These are phyloP conservation scores for Linderniella brevidens DNA, from an alignment of 257 asterid genomes.

Conservation along the genomic window DNA sequence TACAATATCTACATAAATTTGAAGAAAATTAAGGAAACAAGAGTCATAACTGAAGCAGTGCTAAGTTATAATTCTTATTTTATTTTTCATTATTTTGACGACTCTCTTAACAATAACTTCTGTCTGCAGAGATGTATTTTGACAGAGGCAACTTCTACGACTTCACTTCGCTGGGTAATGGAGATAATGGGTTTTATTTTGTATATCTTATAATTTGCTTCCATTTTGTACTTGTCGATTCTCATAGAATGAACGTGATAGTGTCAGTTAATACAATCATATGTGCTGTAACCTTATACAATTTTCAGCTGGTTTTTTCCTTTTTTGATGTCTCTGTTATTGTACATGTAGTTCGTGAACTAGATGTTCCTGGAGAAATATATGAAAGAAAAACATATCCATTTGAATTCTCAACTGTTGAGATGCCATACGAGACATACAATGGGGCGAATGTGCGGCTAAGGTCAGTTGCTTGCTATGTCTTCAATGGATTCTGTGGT, in stretches of 20 bases:
- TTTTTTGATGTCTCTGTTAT: slow-evolving; percentile 3
- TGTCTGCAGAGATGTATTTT: slow-evolving; percentile 47
- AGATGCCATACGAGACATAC: slow-evolving; percentile 95
- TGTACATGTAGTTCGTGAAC: slow-evolving; percentile 37
- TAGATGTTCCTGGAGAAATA: slow-evolving; percentile 85
- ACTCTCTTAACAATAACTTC: slow-evolving; percentile 8
- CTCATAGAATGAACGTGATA: no score
- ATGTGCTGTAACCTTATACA: no score
- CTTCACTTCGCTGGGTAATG: slow-evolving; percentile 81
- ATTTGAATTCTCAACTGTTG: slow-evolving; percentile 97
- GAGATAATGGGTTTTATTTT: neutral
- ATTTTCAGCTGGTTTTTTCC: neutral
- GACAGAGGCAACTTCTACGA: slow-evolving; percentile 88
- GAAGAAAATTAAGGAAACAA: no score
- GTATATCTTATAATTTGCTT: slow-evolving; percentile 1
- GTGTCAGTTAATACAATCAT: no score
- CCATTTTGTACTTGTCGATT: neutral
- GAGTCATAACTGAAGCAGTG: no score
- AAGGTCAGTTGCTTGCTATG: slow-evolving; percentile 44
- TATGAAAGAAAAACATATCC: slow-evolving; percentile 87
- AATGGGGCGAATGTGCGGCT: slow-evolving; percentile 90
- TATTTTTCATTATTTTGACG: neutral
- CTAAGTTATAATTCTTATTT: no score
- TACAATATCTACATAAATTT: no score
- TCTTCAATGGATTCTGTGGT: no score